Conservation (phyloP, 768 basidiomycete species). For the Kwoniella europaea region DNA sequence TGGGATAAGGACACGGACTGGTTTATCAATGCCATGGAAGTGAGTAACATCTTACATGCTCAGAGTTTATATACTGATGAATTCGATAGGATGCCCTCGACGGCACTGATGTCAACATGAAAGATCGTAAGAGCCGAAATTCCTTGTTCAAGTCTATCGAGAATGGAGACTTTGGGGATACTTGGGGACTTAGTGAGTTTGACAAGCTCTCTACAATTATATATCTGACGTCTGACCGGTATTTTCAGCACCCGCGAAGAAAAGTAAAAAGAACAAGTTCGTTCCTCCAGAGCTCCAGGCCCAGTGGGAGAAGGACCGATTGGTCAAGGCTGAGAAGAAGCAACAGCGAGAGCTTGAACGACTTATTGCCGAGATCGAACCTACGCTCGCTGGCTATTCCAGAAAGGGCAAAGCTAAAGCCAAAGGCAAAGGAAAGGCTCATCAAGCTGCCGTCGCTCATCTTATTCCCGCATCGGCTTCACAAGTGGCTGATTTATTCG, state of each 20-base stretch:
- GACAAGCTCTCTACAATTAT: neutral
- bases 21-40: slow-evolving; percentile 66
- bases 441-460: slow-evolving; percentile 56
- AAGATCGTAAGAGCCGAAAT: slow-evolving; percentile 64
- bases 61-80: neutral
- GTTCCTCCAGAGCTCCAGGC: slow-evolving; percentile 66
- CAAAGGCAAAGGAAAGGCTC: slow-evolving; percentile 61
- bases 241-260: slow-evolving; percentile 48
- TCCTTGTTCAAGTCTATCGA: slow-evolving; percentile 67
- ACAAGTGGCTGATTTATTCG: slow-evolving; percentile 67
- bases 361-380: slow-evolving; percentile 68
- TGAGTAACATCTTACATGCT: slow-evolving; percentile 50
- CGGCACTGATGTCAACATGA: slow-evolving; percentile 63
- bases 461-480: slow-evolving; percentile 47
- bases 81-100: slow-evolving; percentile 67
- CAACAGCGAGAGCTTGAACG: slow-evolving; percentile 67
- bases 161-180: slow-evolving; percentile 63
- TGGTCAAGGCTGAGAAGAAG: slow-evolving; percentile 79
- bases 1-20: slow-evolving; percentile 68
- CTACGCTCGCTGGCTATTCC: slow-evolving; percentile 66
- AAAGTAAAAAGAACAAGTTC: slow-evolving; percentile 51
- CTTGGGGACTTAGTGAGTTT: slow-evolving; percentile 31
- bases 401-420: slow-evolving; percentile 50
- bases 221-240: slow-evolving; percentile 22
- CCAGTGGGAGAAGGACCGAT: slow-evolving; percentile 81